These are phyloP conservation scores for Sideroxylon spinosum DNA, from an alignment of 179 eudicot genomes.

Conservation along the genomic window DNA sequence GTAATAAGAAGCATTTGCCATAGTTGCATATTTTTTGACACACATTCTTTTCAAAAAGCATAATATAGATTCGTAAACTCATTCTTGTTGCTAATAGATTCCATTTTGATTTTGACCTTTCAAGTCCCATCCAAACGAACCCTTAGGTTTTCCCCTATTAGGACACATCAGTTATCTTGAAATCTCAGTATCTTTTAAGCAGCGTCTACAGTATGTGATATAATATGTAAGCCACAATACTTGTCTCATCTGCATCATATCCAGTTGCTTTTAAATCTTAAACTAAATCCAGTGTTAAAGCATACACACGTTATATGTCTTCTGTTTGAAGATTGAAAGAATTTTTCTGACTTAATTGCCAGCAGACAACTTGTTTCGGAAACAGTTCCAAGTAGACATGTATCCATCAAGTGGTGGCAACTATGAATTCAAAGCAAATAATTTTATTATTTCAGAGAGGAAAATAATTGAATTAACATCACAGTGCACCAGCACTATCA, in stretches of 20 bases:
- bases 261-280: not conserved
- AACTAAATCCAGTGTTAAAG: not conserved
- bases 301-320: not conserved
- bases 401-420: too few species aligned
- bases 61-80: too few species aligned
- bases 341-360: not conserved
- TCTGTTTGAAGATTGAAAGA: not conserved
- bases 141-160: not conserved
- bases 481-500: too few species aligned
- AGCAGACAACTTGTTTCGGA: too few species aligned
- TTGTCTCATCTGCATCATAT: not conserved
- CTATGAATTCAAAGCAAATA: too few species aligned
- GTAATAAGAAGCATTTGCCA: not conserved
- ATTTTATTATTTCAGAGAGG: too few species aligned
- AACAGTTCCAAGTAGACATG: too few species aligned
- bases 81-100: too few species aligned
- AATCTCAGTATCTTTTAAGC: not conserved
- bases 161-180: not conserved
- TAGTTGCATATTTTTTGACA: too few species aligned
- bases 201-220: not conserved
- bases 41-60: too few species aligned
- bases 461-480: too few species aligned
- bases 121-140: not conserved
- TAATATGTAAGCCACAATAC: not conserved
- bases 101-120: too few species aligned